These are phyloP conservation scores for Nakazawaea wickerhamii DNA, from an alignment of 805 yeast genomes.

Conservation along the genomic window DNA sequence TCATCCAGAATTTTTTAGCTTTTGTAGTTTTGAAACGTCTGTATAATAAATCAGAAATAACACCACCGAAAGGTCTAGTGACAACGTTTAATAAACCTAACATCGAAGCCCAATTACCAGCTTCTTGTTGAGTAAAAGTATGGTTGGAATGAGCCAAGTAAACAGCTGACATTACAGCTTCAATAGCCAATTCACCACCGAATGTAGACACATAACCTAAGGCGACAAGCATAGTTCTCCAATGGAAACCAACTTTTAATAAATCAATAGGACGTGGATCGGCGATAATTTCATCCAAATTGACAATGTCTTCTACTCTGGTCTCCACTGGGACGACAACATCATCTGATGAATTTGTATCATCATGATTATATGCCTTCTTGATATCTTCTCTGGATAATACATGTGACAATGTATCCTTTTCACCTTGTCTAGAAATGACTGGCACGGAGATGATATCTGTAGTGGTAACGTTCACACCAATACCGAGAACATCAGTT, in stretches of 20 bases:
- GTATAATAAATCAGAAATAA: slow-evolving; percentile 26
- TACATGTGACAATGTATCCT: background rate
- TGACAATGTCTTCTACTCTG: slow-evolving; percentile 17
- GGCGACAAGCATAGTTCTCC: slow-evolving; percentile 25
- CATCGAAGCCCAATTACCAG: slow-evolving; percentile 30
- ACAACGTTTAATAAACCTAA: slow-evolving; percentile 26
- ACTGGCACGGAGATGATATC: slow-evolving; percentile 19
- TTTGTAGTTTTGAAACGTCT: slow-evolving; percentile 22
- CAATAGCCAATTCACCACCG: slow-evolving; percentile 28
- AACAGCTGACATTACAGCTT: slow-evolving; percentile 21
- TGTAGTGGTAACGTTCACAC: slow-evolving; percentile 22
- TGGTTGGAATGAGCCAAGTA: slow-evolving; percentile 18
- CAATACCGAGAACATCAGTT: slow-evolving; percentile 20
- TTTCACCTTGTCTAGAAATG: background rate
- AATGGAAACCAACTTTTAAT: slow-evolving; percentile 18
- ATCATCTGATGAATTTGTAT: slow-evolving; percentile 5
- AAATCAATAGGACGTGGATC: slow-evolving; percentile 19
- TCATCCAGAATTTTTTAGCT: slow-evolving; percentile 29
- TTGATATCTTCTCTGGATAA: slow-evolving; percentile 5
- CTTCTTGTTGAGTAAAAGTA: slow-evolving; percentile 19
- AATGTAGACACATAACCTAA: slow-evolving; percentile 24
- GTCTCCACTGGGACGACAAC: slow-evolving; percentile 15
- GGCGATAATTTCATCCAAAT: slow-evolving; percentile 22
- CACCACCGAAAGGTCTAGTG: slow-evolving; percentile 26
- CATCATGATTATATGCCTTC: slow-evolving; percentile 1